Percentiles rank a stretch among this genome's conserved stretches.
Evolutionary conservation across 768 basidiomycete genomes (phyloP).

Genomic region (Tulasnella sp.): DNA sequence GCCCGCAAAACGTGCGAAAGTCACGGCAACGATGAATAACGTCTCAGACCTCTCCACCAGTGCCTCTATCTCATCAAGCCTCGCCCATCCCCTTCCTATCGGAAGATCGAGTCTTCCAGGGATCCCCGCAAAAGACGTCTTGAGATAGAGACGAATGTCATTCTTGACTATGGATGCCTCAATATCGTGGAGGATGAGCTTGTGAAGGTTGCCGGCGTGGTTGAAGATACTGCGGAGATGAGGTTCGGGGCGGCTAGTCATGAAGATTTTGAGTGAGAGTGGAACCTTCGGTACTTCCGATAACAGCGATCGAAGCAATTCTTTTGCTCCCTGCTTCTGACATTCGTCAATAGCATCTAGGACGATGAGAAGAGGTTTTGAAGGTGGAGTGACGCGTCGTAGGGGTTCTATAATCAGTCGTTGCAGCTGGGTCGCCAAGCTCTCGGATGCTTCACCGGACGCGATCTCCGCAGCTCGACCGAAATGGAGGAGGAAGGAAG

Average conservation of each 20-base stretch:
- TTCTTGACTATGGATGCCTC: conserved; percentile 4
- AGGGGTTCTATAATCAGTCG: conserved; percentile 19
- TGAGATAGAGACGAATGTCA: conserved; percentile 13
- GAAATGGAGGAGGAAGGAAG: background rate
- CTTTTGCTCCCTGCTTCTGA: conserved; percentile 1
- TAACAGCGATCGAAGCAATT: conserved; percentile 23
- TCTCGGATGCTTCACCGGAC: background rate
- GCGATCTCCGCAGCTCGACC: conserved; percentile 8
- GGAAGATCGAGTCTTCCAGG: background rate
- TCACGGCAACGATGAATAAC: background rate
- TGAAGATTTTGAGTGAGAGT: conserved; percentile 25
- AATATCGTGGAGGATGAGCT: conserved; percentile 9
- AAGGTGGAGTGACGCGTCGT: background rate
- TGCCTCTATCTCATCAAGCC: background rate
- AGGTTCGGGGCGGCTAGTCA: conserved; percentile 28
- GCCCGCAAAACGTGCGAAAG: background rate
- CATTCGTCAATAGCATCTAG: conserved; percentile 34
- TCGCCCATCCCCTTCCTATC: background rate
- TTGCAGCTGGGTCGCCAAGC: conserved; percentile 21
- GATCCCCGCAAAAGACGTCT: background rate
- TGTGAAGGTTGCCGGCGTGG: background rate
- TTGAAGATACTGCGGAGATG: conserved; percentile 22
- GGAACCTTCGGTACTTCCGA: conserved; percentile 22
- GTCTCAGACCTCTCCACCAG: background rate
- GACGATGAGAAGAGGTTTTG: conserved; percentile 24